Evolutionary conservation across 1,139 yeast species (phyloP), one percentile per base, ranked within the genome.

Genomic region (Sugiyamaella neomexicana): DNA sequence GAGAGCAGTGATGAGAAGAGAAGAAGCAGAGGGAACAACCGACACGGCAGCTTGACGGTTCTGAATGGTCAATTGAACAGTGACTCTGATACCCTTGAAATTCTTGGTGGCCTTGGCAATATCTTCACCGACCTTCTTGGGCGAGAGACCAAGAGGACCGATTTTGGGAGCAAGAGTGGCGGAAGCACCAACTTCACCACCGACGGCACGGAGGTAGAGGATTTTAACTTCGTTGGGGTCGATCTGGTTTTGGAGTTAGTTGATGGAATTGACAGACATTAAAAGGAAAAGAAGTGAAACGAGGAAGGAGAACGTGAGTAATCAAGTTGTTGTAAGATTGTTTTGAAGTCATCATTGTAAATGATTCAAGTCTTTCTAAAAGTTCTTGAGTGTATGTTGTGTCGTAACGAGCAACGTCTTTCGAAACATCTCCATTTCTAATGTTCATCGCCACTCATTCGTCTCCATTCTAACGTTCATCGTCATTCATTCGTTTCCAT

Each of bases 121-220:
- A 78, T 93, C 99, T 81, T 93, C 99, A 89, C 99, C 99, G 75
- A 95, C 97, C 88, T 93, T 93, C 96, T 93, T 93, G 84, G 99
- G 98, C 64, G 98, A 91, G 74, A 93, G 85, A 90, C 99, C 99
- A 76, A 93, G 89, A 72, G 99, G 99, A 88, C 99, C 99, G 76
- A 93, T 93, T 90, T 93, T 93, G 77, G 99, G 99, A 72, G 99
- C 99, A 75, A 95, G 88, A 67, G 99, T 97, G 68, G 99, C 89
- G 65, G 99, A 91, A 75, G 98, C 97, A 84, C 98, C 99, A 73
- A 95, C 96, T 85, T 93, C 99, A 85, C 99, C 99, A 87, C 99
- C 99, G 71, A 91, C 95, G 80, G 99, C 98, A 88, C 99, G 89
- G 80, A 93, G 83, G 90, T 91, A 93, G 82, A 93, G 84, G 88